Evolutionary conservation across 768 basidiomycete genomes (phyloP).

Genomic region (Mycena vulgaris): DNA sequence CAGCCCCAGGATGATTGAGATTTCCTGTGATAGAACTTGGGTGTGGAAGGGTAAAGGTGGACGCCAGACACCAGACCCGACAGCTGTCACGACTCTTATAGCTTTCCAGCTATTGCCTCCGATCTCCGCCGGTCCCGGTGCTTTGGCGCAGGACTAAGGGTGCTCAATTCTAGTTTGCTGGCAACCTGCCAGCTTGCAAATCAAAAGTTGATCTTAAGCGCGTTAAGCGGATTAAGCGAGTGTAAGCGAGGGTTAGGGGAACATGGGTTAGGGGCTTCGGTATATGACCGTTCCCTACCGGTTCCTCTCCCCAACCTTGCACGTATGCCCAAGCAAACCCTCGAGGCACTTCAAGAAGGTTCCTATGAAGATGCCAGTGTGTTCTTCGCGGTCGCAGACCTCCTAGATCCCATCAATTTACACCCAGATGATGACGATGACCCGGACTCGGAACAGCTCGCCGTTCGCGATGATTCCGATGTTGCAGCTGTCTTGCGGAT

Average conservation of each 20-base stretch:
- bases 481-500: conserved; percentile 9
- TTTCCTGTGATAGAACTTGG: too few species aligned
- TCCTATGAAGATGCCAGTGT: conserved; percentile 11
- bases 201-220: not conserved
- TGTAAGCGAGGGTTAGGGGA: conserved; percentile 3
- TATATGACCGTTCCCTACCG: not conserved
- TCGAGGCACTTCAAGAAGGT: conserved; percentile 9
- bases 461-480: not conserved
- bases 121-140: too few species aligned
- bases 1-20: too few species aligned
- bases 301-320: not conserved
- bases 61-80: too few species aligned
- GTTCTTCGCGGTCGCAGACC: conserved; percentile 8
- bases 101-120: too few species aligned
- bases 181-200: conserved; percentile 7
- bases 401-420: conserved; percentile 8
- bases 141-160: too few species aligned
- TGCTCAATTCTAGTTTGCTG: conserved; percentile 3
- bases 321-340: conserved; percentile 3
- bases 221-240: not conserved
- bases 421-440: conserved; percentile 20
- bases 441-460: not conserved
- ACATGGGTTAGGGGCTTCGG: not conserved
- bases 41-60: too few species aligned
- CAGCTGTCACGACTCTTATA: too few species aligned